phyloP scores from a whole-genome alignment of 2,329 filamentous ascomycete genomes.

The Neofusicoccum umdonicola region DNA sequence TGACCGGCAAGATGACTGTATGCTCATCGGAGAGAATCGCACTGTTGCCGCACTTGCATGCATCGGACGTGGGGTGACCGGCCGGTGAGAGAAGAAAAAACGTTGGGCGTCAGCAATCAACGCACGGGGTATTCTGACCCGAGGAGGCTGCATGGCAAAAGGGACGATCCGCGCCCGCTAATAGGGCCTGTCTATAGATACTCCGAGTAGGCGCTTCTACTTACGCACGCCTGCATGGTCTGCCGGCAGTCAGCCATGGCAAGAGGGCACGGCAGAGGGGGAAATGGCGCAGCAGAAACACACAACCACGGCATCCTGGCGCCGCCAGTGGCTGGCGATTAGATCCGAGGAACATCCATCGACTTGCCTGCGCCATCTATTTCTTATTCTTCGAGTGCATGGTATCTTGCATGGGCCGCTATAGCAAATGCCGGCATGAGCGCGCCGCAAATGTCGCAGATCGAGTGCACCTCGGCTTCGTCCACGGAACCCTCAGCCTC shows the following conservation, averaged over 20 bases:
- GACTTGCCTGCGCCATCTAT: background rate
- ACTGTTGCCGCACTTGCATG: background rate
- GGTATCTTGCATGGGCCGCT: conserved; percentile 56
- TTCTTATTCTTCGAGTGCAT: conserved; percentile 28
- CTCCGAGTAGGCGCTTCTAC: background rate
- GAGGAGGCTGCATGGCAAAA: background rate
- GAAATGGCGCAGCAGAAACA: background rate
- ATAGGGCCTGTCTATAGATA: background rate
- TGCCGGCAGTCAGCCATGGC: background rate
- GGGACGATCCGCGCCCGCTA: background rate
- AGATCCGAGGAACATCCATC: background rate
- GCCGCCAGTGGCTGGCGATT: background rate
- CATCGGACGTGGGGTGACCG: background rate
- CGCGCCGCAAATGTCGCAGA: conserved; percentile 53
- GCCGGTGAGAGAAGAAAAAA: background rate
- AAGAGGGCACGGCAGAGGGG: background rate
- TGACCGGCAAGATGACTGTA: background rate
- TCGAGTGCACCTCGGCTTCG: conserved; percentile 25
- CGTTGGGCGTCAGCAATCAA: background rate
- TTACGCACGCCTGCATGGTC: background rate
- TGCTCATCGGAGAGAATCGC: background rate
- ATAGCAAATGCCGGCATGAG: conserved; percentile 58
- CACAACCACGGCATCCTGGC: background rate
- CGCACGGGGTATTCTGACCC: background rate
- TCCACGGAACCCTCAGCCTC: conserved; percentile 27